Base-by-base conservation (phyloP, 805 yeast genomes). In the Wickerhamomyces tratensis region DNA sequence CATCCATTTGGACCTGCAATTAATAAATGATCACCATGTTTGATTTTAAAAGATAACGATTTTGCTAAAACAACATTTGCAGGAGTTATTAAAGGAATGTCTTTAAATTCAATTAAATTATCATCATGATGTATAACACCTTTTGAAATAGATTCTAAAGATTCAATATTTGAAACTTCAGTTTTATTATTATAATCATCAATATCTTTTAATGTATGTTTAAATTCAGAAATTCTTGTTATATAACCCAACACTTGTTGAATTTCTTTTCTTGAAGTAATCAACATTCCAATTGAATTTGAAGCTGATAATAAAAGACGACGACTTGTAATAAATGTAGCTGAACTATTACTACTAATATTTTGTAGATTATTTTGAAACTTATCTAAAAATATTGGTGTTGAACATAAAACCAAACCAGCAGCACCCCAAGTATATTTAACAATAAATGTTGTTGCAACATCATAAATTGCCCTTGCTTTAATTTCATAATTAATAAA, bases 1-100 rank as follows among this genome's bases (percentile, higher is more conserved):
- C 95, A 85, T 1, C 98, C 98, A 57, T 89, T 89, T 12, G 97
- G 97, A 0, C 98, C 98, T 9, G 91, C 88, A 57, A 89, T 88
- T 41, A 89, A 69, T 40, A 89, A 67, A 61, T 89, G 93, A 41
- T 88, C 81, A 33, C 96, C 96, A 33, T 77, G 82, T 47, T 81
- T 75, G 42, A 89, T 75, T 40, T 80, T 72, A 60, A 89, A 88
- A 27, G 76, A 69, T 51, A 89, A 69, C 35, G 76, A 72, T 37
- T 75, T 68, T 25, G 85, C 80, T 38, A 89, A 68, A 0, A 80
- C 71, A 37, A 85, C 89, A 43, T 86, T 82, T 5, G 82, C 80
- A 0, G 98, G 98, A 1, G 96, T 87, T 1, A 84, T 73, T 41
- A 89, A 69, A n/a, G 89, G 87, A 13, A 89, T 85, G 37, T 81